phyloP scores from a whole-genome alignment of 768 basidiomycete genomes.

The Hortiboletus campestris region DNA sequence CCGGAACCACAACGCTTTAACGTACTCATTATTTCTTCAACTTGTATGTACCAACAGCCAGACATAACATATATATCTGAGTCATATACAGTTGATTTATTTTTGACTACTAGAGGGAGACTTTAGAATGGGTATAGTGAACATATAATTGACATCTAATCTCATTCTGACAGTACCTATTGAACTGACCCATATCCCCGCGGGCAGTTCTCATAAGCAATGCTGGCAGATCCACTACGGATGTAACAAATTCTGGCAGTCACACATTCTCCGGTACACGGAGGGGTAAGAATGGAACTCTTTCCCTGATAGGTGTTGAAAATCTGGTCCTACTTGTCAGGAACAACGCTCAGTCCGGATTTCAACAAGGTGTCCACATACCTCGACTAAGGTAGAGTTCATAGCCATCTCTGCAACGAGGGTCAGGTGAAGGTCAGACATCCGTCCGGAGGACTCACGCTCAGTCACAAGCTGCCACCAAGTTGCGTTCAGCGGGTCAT shows the following conservation, averaged over 20 bases:
- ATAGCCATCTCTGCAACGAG: constrained; percentile 50
- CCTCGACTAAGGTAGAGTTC: constrained; percentile 56
- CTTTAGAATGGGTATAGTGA: background rate
- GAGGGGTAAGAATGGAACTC: constrained; percentile 48
- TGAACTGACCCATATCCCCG: constrained; percentile 67
- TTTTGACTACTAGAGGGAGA: background rate
- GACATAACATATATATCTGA: constrained; percentile 4
- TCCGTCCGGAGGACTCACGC: constrained; percentile 39
- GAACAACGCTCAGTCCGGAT: background rate
- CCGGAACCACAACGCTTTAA: background rate
- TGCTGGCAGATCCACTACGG: constrained; percentile 65
- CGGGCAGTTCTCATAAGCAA: constrained; percentile 59
- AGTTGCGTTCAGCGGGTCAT: constrained; percentile 75
- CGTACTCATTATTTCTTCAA: background rate
- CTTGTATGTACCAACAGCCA: constrained; percentile 17
- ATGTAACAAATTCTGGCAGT: constrained; percentile 75
- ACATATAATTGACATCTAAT: background rate
- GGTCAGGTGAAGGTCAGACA: background rate
- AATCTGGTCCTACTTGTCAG: constrained; percentile 36
- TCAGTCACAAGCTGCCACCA: constrained; percentile 84
- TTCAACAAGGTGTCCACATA: constrained; percentile 28
- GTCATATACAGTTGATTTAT: background rate
- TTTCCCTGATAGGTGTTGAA: constrained; percentile 77
- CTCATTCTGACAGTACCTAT: constrained; percentile 12
- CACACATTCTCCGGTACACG: constrained; percentile 63